These are phyloP conservation scores for Blakeslea trispora DNA, from an alignment of 371 early-diverging fungal genomes.

Conservation along the genomic window DNA sequence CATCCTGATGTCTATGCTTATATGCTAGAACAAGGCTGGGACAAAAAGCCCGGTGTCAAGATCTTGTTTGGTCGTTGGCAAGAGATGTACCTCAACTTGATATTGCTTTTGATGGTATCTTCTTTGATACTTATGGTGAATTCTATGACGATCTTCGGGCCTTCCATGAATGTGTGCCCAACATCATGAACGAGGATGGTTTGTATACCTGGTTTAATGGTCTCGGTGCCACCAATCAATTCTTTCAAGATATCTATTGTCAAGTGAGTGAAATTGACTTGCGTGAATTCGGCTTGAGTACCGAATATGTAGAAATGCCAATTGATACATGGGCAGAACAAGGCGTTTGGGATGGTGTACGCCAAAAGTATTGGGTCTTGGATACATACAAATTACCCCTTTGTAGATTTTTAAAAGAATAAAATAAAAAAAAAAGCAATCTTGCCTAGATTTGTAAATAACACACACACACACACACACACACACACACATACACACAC, in stretches of 20 bases:
- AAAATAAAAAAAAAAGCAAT: no score
- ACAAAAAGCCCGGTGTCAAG: constrained; percentile 78
- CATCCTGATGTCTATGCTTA: constrained; percentile 94
- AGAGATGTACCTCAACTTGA: constrained; percentile 81
- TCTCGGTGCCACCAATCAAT: constrained; percentile 87
- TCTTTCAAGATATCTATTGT: constrained; percentile 96
- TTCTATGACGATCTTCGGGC: constrained; percentile 87
- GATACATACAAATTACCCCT: constrained; percentile 79
- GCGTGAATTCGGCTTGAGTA: constrained; percentile 73
- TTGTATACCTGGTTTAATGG: constrained; percentile 96
- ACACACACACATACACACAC: no score
- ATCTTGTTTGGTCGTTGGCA: constrained; percentile 95
- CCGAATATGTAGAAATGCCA: constrained; percentile 71
- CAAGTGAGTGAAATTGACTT: constrained; percentile 83
- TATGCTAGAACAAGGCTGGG: constrained; percentile 87
- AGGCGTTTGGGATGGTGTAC: constrained; percentile 85
- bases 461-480: neutral
- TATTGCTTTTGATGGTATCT: constrained; percentile 81
- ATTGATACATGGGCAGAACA: constrained; percentile 78
- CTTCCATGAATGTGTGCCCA: constrained; percentile 85
- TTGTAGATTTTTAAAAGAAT: constrained; percentile 52
- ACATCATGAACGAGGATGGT: constrained; percentile 75
- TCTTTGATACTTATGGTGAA: constrained; percentile 95
- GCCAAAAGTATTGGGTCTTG: constrained; percentile 81
- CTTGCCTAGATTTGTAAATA: neutral